A percentile compares a stretch with the other conserved stretches of the same genome.
Conservation (phyloP, 2,329 filamentous ascomycete genomes). For the Aspergillus sp. region DNA sequence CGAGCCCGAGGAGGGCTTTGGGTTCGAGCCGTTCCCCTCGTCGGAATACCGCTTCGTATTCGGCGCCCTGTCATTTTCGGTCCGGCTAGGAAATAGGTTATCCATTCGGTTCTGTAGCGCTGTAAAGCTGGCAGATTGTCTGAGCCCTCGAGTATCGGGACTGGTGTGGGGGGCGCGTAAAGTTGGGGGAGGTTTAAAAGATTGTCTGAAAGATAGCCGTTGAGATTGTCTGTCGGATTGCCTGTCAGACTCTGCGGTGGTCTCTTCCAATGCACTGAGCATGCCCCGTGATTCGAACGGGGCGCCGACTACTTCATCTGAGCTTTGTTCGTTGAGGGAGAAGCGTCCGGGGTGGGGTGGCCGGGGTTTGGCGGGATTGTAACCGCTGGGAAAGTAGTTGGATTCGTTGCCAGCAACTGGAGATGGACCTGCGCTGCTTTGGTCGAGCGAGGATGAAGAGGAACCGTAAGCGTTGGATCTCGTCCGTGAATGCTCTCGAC, state of each 20-base stretch:
- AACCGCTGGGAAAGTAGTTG: constrained; percentile 17
- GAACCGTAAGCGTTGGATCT: constrained; percentile 44
- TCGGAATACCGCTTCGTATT: constrained; percentile 73
- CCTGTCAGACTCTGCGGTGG: constrained; percentile 26
- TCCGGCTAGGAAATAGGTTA: constrained; percentile 35
- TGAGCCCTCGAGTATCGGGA: constrained; percentile 55
- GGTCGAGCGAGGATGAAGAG: constrained; percentile 45
- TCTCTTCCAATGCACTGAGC: constrained; percentile 40
- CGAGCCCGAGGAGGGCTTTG: constrained; percentile 55
- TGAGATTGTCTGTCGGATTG: neutral
- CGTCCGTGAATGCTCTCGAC: constrained; percentile 40
- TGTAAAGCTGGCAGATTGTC: constrained; percentile 64
- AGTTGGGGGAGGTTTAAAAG: constrained; percentile 25
- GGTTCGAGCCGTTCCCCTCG: constrained; percentile 57
- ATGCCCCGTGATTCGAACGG: constrained; percentile 42
- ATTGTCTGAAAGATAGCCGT: constrained; percentile 1
- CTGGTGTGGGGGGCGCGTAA: constrained; percentile 47
- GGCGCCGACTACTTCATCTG: constrained; percentile 42
- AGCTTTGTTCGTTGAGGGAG: constrained; percentile 33
- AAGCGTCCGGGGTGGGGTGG: constrained; percentile 30
- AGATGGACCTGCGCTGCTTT: constrained; percentile 36
- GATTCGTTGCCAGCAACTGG: constrained; percentile 31
- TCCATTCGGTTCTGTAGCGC: constrained; percentile 49
- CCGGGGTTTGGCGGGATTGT: constrained; percentile 25
- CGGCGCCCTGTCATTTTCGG: constrained; percentile 44